Evolutionary conservation across 1,284 basidiomycete species (phyloP).

Genomic region (Ustilago shanxiensis): DNA sequence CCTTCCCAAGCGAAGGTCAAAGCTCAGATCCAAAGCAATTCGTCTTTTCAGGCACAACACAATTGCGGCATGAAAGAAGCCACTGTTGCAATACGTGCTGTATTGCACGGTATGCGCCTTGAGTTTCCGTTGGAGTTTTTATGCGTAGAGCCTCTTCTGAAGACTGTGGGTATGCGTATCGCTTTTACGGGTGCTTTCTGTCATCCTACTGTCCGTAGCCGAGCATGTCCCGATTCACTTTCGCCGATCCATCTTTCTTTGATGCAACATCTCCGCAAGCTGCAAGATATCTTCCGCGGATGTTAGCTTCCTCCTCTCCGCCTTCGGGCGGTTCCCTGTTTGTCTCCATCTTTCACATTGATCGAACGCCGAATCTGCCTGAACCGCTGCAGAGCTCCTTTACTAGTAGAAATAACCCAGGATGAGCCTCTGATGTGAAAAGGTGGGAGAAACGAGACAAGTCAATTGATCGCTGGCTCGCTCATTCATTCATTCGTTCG

Average conservation of each 20-base stretch:
- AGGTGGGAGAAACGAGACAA: neutral
- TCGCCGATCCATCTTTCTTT: constrained; percentile 1
- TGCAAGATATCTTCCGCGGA: neutral
- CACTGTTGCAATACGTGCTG: neutral
- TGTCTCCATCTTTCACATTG: neutral
- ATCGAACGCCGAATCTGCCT: neutral
- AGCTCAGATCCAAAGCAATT: neutral
- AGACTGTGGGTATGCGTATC: neutral
- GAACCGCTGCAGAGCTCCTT: neutral
- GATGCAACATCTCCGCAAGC: neutral
- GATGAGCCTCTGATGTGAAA: neutral
- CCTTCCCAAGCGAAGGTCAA: neutral
- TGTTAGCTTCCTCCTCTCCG: neutral
- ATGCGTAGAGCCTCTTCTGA: neutral
- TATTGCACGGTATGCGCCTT: too few relatives aligned
- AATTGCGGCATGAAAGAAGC: constrained; percentile 8
- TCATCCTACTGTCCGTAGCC: neutral
- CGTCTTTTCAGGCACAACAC: neutral
- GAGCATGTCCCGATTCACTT: neutral
- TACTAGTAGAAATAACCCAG: neutral
- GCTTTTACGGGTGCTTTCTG: neutral
- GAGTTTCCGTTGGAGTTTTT: constrained; percentile 5
- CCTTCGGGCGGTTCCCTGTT: neutral
- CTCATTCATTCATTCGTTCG: too few relatives aligned
- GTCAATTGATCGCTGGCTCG: neutral